Percentiles rank a stretch among this genome's conserved stretches.
Conservation (phyloP, 768 basidiomycete species). For the Cystofilobasidium ferigula region DNA sequence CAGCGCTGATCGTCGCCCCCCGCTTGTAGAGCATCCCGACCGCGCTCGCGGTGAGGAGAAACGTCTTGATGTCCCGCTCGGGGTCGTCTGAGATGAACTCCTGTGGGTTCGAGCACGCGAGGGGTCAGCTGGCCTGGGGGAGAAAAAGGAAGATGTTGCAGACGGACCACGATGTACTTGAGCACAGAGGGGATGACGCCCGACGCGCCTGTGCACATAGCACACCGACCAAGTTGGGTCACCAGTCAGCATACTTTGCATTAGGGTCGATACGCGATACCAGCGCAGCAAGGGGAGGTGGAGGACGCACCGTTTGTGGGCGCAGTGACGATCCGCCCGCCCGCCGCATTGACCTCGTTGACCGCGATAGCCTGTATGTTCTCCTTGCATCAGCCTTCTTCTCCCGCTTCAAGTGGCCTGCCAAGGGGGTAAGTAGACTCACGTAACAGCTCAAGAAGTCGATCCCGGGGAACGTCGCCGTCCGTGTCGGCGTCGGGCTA, state of each 20-base stretch:
- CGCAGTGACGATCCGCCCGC: constrained; percentile 87
- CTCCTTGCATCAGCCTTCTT: constrained; percentile 52
- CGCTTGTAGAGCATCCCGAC: constrained; percentile 94
- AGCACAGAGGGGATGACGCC: constrained; percentile 73
- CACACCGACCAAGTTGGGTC: too few relatives aligned
- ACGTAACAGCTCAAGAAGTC: constrained; percentile 81
- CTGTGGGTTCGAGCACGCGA: not conserved
- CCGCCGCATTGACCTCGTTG: constrained; percentile 55
- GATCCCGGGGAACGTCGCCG: constrained; percentile 52
- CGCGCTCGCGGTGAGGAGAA: constrained; percentile 67
- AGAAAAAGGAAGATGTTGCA: too few relatives aligned
- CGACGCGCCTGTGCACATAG: constrained; percentile 65
- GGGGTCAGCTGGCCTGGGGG: too few relatives aligned
- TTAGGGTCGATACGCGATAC: too few relatives aligned
- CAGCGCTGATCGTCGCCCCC: constrained; percentile 69
- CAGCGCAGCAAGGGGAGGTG: not conserved
- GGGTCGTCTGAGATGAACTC: constrained; percentile 45
- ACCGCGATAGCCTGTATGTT: constrained; percentile 40
- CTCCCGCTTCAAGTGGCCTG: too few relatives aligned
- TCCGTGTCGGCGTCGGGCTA: constrained; percentile 54
- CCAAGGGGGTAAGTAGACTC: constrained; percentile 7
- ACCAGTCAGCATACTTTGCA: too few relatives aligned
- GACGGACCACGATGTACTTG: constrained; percentile 65
- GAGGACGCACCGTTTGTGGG: constrained; percentile 35
- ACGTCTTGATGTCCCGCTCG: constrained; percentile 55